Evolutionary conservation across 352 stramenopile genomes (phyloP).

Genomic region (Saprolegnia parasitica): DNA sequence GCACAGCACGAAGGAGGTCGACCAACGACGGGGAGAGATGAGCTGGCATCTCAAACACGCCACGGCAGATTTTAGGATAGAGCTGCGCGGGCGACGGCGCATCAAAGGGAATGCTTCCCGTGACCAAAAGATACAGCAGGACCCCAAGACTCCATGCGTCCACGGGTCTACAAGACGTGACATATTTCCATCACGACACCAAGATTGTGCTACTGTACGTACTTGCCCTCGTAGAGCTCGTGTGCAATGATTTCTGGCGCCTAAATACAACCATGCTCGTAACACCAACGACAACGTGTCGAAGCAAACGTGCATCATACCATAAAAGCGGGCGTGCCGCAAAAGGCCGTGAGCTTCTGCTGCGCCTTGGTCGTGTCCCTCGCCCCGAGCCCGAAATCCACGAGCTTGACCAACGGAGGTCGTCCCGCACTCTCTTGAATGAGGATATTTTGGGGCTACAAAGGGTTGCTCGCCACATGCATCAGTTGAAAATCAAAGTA

Average conservation of each 20-base stretch:
- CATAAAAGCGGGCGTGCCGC: slow-evolving; percentile 27
- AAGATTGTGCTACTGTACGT: slow-evolving; percentile 1
- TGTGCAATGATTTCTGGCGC: slow-evolving; percentile 28
- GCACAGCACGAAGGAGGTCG: slow-evolving; percentile 1
- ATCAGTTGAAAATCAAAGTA: background rate
- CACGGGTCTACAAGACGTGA: slow-evolving; percentile 12
- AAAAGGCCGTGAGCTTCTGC: slow-evolving; percentile 25
- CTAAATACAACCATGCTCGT: background rate
- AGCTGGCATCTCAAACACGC: slow-evolving; percentile 10
- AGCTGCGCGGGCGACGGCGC: slow-evolving; percentile 7
- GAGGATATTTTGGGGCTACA: slow-evolving; percentile 24
- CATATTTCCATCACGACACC: background rate
- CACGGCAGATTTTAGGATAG: slow-evolving; percentile 19
- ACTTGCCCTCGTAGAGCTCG: slow-evolving; percentile 27
- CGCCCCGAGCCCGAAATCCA: slow-evolving; percentile 25
- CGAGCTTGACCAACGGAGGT: slow-evolving; percentile 9
- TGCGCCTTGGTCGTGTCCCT: background rate
- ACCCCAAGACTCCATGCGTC: slow-evolving; percentile 27
- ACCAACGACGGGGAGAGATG: background rate
- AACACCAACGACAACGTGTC: background rate
- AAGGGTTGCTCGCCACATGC: background rate
- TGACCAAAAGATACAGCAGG: slow-evolving; percentile 24
- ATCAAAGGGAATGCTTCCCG: slow-evolving; percentile 23
- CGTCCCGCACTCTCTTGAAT: background rate
- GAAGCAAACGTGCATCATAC: background rate